A percentile compares a stretch with the other conserved stretches of the same genome.
These are phyloP conservation scores for Liriodendron chinense DNA, from an alignment of 164 flowering plant species.

Conservation along the genomic window DNA sequence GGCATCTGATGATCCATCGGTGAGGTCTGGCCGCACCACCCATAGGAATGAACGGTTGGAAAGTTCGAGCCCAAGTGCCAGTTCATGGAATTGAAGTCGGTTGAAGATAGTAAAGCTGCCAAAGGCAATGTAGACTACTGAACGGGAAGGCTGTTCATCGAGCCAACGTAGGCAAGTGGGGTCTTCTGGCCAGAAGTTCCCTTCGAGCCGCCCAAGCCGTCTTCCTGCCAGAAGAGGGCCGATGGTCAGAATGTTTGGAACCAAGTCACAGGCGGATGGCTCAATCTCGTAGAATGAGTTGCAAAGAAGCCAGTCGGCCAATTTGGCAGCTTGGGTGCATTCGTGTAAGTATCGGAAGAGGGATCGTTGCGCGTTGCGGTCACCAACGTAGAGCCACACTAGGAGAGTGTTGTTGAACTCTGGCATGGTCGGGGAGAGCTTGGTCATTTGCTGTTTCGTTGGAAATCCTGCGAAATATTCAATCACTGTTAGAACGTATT, in stretches of 20 bases:
- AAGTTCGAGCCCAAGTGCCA: background rate
- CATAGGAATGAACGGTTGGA: background rate
- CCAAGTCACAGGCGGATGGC: constrained; percentile 3
- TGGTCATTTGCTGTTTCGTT: too few relatives aligned
- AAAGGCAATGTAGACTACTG: background rate
- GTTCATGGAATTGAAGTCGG: background rate
- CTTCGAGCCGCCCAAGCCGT: background rate
- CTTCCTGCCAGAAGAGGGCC: background rate
- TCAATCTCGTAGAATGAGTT: constrained; percentile 41
- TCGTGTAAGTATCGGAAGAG: constrained; percentile 8
- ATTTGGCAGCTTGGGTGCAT: constrained; percentile 7
- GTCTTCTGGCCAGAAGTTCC: constrained; percentile 10
- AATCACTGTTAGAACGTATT: too few relatives aligned
- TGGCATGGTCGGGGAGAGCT: too few relatives aligned
- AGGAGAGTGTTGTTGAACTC: constrained; percentile 6
- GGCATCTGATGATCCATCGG: background rate
- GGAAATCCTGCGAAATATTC: too few relatives aligned
- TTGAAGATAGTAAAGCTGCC: background rate
- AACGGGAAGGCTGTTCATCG: background rate
- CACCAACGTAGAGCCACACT: constrained; percentile 17
- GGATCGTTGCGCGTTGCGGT: constrained; percentile 2
- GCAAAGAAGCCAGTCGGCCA: constrained; percentile 29
- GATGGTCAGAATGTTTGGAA: background rate
- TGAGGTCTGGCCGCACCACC: constrained; percentile 5
- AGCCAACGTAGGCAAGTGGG: constrained; percentile 1